These are phyloP conservation scores for Amaranthus palmeri DNA, from an alignment of 148 eudicot species.

Conservation along the genomic window DNA sequence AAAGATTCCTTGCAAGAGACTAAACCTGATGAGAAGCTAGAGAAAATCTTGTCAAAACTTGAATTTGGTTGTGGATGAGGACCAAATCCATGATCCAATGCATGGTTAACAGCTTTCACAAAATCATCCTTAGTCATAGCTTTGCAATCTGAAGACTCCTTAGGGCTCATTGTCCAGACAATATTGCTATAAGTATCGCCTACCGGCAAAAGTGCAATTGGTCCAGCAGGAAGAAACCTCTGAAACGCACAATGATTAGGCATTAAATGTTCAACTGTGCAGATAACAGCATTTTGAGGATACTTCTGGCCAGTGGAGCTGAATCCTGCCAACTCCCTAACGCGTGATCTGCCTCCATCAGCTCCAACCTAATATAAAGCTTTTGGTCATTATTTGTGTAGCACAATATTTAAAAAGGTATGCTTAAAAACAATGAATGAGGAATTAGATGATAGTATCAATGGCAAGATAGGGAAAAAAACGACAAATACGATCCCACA, in stretches of 20 bases:
- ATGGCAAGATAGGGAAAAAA: not conserved
- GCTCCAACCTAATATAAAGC: slow-evolving; percentile 72
- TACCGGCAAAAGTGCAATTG: slow-evolving; percentile 89
- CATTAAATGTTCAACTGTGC: slow-evolving; percentile 72
- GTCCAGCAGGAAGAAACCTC: slow-evolving; percentile 89
- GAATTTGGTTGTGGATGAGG: slow-evolving; percentile 68
- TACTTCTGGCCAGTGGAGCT: slow-evolving; percentile 77
- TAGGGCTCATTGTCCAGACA: slow-evolving; percentile 93
- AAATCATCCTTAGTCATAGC: slow-evolving; percentile 65
- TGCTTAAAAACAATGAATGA: not conserved
- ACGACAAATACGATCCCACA: not conserved
- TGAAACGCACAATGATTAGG: slow-evolving; percentile 89
- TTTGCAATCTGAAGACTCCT: slow-evolving; percentile 59
- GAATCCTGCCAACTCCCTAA: slow-evolving; percentile 78
- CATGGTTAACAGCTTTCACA: slow-evolving; percentile 63
- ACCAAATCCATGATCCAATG: slow-evolving; percentile 80
- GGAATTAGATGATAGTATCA: not conserved
- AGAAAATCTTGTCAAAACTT: slow-evolving; percentile 40
- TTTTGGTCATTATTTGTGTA: slow-evolving; percentile 5
- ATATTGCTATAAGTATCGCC: slow-evolving; percentile 93
- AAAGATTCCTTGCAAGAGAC: slow-evolving; percentile 59
- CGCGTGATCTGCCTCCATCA: slow-evolving; percentile 93
- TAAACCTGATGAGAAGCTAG: slow-evolving; percentile 43
- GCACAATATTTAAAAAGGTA: not conserved
- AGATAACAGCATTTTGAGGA: slow-evolving; percentile 84